Evolutionary conservation across 2,329 filamentous ascomycete genomes (phyloP), one percentile per base, ranked within the genome.

Genomic region (Septoria petroselini): DNA sequence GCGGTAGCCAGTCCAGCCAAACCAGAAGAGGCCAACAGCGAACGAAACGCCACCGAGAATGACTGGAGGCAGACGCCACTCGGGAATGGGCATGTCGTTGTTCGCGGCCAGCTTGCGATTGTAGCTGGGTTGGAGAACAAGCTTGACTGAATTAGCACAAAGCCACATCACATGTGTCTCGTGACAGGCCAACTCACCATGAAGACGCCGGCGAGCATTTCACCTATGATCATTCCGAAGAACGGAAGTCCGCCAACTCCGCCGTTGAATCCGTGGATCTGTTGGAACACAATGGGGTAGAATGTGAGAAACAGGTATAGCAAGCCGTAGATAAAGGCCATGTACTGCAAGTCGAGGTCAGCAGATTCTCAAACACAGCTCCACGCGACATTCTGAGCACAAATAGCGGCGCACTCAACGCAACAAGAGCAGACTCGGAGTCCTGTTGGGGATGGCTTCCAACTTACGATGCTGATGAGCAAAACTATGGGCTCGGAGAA

Each of bases 221-320:
- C 61, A n/a, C 65, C 66, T 3, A 62, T 21, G 19, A 68, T 60
- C 56, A 95, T 88, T 47, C 89, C 90, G 61, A 95, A 88, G 68
- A 90, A 95, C 4, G 88, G 83, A 4, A 95, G 76, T 1, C 89
- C 90, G 3, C 83, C 79, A 14, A 87, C 70, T 49, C 90, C 90
- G 1, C 76, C 62, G 27, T 72, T 80, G 73, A 91, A 85, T 58
- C 79, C 77, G 67, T 95, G 85, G 3, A 90, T 76, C 1, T 70
- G 66, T 54, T 84, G 75, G 71, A 93, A 95, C 40, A 94, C 85
- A 37, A 93, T 79, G 0, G 86, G 84, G 61, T 94, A 94, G 1
- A 88, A 86, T 0, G 88, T 91, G 44, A 95, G 76, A 73, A 93
- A 93, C 19, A 91, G 82, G 64, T 93, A 95, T 1, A 95, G 79